Conservation (phyloP, 1,139 yeast species). For the Suhomyces choctaworum region DNA sequence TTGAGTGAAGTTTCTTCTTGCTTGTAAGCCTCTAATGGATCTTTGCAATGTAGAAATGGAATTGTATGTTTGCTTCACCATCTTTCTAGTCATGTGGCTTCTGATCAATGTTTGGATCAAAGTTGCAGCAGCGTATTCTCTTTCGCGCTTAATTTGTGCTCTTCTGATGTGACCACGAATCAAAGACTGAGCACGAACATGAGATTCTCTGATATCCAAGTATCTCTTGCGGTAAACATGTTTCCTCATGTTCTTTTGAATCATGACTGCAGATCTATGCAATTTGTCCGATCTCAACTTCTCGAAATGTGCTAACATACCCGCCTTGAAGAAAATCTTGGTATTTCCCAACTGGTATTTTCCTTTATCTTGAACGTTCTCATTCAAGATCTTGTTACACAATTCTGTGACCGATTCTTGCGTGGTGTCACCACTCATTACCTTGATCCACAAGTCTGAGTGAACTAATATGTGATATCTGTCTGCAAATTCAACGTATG, state of each 20-base stretch:
- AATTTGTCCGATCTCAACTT: constrained; percentile 79
- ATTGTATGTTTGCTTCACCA: constrained; percentile 41
- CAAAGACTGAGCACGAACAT: constrained; percentile 59
- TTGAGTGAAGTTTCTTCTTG: constrained; percentile 50
- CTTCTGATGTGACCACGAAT: constrained; percentile 67
- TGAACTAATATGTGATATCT: constrained; percentile 82
- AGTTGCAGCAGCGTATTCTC: constrained; percentile 65
- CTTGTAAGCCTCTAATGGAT: constrained; percentile 63
- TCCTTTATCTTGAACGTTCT: constrained; percentile 60
- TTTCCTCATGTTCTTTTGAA: constrained; percentile 83
- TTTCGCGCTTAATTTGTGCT: constrained; percentile 53
- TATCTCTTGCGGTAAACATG: constrained; percentile 63
- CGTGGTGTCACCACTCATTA: constrained; percentile 55
- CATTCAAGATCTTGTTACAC: constrained; percentile 65
- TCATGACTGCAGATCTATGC: constrained; percentile 72
- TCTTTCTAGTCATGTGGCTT: constrained; percentile 57
- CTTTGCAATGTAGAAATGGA: constrained; percentile 67
- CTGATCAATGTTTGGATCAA: constrained; percentile 72
- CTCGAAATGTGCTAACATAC: constrained; percentile 91
- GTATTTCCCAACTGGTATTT: constrained; percentile 87
- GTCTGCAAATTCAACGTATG: constrained; percentile 89
- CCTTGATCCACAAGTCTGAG: constrained; percentile 66
- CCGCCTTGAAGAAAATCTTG: constrained; percentile 94
- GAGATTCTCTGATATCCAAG: constrained; percentile 54
- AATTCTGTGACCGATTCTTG: constrained; percentile 61